phyloP scores from a whole-genome alignment of 331 rosid genomes.

The Stylosanthes scabra region DNA sequence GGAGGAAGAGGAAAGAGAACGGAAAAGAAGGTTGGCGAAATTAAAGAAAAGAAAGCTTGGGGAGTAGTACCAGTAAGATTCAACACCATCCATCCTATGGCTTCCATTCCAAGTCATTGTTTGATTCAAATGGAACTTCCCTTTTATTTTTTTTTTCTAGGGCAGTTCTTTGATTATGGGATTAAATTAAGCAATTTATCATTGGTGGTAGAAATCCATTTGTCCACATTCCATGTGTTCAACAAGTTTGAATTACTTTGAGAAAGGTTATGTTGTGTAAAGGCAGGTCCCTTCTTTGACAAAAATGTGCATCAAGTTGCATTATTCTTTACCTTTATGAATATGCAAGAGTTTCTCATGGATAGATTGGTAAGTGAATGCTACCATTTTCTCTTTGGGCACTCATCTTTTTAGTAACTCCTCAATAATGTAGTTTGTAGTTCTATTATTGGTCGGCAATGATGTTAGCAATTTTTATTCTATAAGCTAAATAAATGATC shows the following conservation, averaged over 20 bases:
- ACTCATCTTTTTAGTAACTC: neutral
- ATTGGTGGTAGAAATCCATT: slow-evolving; percentile 14
- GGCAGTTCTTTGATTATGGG: slow-evolving; percentile 15
- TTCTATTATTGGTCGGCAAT: no score
- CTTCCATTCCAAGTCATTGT: slow-evolving; percentile 26
- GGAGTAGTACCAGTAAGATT: slow-evolving; percentile 2
- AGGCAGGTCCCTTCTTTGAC: neutral
- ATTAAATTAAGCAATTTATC: slow-evolving; percentile 30
- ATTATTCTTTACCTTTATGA: slow-evolving; percentile 6
- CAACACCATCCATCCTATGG: slow-evolving; percentile 1
- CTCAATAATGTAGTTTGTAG: neutral
- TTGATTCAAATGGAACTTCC: slow-evolving; percentile 29
- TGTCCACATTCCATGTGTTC: slow-evolving; percentile 13
- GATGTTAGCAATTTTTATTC: no score
- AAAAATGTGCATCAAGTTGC: neutral
- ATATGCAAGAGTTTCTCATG: neutral
- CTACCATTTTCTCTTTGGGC: neutral
- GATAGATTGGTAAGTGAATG: slow-evolving; percentile 11
- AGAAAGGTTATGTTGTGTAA: slow-evolving; percentile 7
- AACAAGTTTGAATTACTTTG: neutral
- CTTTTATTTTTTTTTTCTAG: slow-evolving; percentile 6
- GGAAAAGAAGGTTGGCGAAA: slow-evolving; percentile 50
- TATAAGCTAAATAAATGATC: no score
- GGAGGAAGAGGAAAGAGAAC: slow-evolving; percentile 73
- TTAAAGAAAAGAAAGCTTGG: slow-evolving; percentile 54